Conservation (phyloP, 2,329 filamentous ascomycete species). For the Arthrobotrys entomopaga region DNA sequence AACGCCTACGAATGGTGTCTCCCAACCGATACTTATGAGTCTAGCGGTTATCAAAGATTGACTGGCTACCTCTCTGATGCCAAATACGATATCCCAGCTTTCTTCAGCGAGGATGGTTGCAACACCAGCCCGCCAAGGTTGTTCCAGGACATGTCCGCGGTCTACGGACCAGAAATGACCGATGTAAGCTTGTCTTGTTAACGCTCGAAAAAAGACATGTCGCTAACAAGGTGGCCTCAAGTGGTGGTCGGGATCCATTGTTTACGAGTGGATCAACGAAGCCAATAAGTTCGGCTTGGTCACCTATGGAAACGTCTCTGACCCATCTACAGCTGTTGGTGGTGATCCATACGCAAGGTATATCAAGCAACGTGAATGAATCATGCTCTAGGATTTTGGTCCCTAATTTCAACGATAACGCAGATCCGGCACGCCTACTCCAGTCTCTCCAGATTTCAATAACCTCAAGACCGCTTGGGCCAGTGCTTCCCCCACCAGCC, state of each 20-base stretch:
- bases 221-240: constrained; percentile 1
- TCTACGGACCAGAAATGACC: constrained; percentile 77
- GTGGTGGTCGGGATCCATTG: constrained; percentile 77
- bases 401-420: background rate
- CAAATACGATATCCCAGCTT: constrained; percentile 74
- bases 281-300: constrained; percentile 75
- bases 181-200: constrained; percentile 60
- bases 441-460: constrained; percentile 74
- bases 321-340: constrained; percentile 43
- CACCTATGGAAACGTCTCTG: constrained; percentile 34
- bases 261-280: constrained; percentile 92
- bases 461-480: constrained; percentile 83
- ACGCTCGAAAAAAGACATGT: constrained; percentile 57
- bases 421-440: constrained; percentile 49
- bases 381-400: background rate
- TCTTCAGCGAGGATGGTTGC: constrained; percentile 84
- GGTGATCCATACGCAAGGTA: constrained; percentile 50
- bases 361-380: background rate
- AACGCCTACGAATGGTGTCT: constrained; percentile 80
- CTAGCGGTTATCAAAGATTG: constrained; percentile 76
- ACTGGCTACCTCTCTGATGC: constrained; percentile 71
- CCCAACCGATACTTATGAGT: constrained; percentile 70
- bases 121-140: constrained; percentile 74
- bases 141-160: constrained; percentile 77
- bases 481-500: constrained; percentile 74